Evolutionary conservation across 257 asterid species (phyloP).

Genomic region (Lycium ferocissimum): DNA sequence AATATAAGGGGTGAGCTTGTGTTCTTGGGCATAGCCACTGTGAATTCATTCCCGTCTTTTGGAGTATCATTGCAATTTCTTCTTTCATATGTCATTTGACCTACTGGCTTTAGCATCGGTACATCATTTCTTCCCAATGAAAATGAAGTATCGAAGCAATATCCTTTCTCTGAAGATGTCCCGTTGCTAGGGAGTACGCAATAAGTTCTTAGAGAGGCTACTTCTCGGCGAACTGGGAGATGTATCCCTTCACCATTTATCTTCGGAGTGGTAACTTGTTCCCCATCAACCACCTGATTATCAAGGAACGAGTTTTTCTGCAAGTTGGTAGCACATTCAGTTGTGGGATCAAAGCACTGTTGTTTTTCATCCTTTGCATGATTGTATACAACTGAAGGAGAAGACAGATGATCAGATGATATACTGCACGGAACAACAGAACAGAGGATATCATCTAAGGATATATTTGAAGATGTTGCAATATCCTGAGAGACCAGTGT

Average conservation of each 20-base stretch:
- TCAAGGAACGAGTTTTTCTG: constrained; percentile 39
- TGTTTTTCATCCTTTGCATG: constrained; percentile 35
- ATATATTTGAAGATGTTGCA: constrained; percentile 52
- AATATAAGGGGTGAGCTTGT: constrained; percentile 40
- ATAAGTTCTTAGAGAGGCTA: constrained; percentile 56
- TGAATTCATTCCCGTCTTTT: constrained; percentile 38
- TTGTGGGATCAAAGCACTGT: constrained; percentile 26
- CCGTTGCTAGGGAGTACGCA: constrained; percentile 47
- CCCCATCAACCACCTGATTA: constrained; percentile 40
- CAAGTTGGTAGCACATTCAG: constrained; percentile 40
- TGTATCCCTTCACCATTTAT: constrained; percentile 43
- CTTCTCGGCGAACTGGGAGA: constrained; percentile 48
- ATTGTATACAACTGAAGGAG: constrained; percentile 45
- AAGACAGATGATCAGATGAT: constrained; percentile 53
- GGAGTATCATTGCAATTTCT: constrained; percentile 36
- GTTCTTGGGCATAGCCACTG: constrained; percentile 39
- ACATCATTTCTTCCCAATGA: constrained; percentile 30
- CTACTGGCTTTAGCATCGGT: background rate
- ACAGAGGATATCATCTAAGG: constrained; percentile 70
- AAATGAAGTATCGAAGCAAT: constrained; percentile 36
- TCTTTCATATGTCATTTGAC: constrained; percentile 17
- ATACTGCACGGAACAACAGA: constrained; percentile 86
- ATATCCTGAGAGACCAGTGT: constrained; percentile 61
- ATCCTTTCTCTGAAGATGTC: constrained; percentile 37
- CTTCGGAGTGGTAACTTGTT: constrained; percentile 36